phyloP scores from a whole-genome alignment of 192 early-diverging fungal genomes.

The Gigaspora rosea region DNA sequence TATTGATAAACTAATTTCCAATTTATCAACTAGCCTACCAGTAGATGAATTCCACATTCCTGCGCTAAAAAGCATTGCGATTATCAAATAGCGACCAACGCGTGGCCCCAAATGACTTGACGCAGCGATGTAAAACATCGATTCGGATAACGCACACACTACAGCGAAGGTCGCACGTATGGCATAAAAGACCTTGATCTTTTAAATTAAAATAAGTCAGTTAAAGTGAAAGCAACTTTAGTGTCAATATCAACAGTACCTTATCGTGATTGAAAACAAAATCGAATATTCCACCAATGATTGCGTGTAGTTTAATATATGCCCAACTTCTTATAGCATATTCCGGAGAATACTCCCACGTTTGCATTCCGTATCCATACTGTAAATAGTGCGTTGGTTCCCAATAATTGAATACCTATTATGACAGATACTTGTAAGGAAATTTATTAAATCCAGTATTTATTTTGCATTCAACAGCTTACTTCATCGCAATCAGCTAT shows the following conservation, averaged over 20 bases:
- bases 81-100: conserved; percentile 66
- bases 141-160: conserved; percentile 67
- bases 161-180: conserved; percentile 66
- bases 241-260: conserved; percentile 13
- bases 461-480: neutral
- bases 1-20: neutral
- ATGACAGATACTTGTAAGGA: neutral
- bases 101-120: conserved; percentile 60
- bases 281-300: conserved; percentile 47
- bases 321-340: conserved; percentile 87
- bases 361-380: conserved; percentile 84
- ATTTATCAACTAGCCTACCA: conserved; percentile 44
- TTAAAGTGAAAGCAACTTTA: neutral
- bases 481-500: conserved; percentile 81
- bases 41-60: conserved; percentile 86
- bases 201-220: conserved; percentile 11
- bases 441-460: conserved; percentile 7
- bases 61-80: conserved; percentile 67
- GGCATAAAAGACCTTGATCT: conserved; percentile 78
- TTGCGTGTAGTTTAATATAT: conserved; percentile 67
- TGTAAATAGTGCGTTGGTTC: conserved; percentile 90
- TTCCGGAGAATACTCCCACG: conserved; percentile 96
- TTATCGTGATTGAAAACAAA: conserved; percentile 48
- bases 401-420: conserved; percentile 93
- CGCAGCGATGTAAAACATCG: conserved; percentile 66